Conservation (phyloP, 2,329 filamentous ascomycete genomes). For the Talaromyces sp. region DNA sequence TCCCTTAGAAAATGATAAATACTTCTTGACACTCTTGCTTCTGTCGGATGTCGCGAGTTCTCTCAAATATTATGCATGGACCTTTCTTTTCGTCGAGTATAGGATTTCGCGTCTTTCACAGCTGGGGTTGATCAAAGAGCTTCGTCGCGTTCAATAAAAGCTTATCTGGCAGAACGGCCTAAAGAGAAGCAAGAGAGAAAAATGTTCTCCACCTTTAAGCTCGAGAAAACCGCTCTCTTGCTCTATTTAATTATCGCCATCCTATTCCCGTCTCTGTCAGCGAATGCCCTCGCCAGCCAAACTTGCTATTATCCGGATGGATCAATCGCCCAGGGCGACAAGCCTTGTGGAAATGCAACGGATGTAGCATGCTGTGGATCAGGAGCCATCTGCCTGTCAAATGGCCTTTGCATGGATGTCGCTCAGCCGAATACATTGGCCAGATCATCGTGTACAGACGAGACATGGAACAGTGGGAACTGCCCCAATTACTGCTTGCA, state of each 20-base stretch:
- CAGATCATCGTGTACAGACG: slow-evolving; percentile 29
- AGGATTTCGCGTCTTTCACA: not conserved
- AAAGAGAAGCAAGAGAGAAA: not conserved
- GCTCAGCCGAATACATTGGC: slow-evolving; percentile 26
- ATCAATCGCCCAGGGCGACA: slow-evolving; percentile 18
- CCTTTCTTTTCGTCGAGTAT: not conserved
- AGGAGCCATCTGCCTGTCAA: slow-evolving; percentile 28
- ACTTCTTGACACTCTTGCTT: not conserved
- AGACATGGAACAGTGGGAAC: slow-evolving; percentile 25
- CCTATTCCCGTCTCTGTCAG: not conserved
- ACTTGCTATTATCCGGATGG: slow-evolving; percentile 31
- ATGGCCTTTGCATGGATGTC: slow-evolving; percentile 29
- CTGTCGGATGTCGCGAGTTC: not conserved
- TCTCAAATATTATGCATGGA: not conserved
- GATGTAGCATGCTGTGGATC: slow-evolving; percentile 27
- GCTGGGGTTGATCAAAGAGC: not conserved
- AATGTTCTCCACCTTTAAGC: not conserved
- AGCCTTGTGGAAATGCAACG: slow-evolving; percentile 27
- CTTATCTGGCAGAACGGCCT: not conserved
- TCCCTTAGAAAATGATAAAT: not conserved
- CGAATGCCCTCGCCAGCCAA: not conserved
- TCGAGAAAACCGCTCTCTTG: not conserved
- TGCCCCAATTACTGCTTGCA: slow-evolving; percentile 18
- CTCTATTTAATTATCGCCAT: slow-evolving; percentile 4
- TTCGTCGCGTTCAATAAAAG: not conserved